phyloP scores from a whole-genome alignment of 148 eudicot genomes.

The Dianthus caryophyllus region DNA sequence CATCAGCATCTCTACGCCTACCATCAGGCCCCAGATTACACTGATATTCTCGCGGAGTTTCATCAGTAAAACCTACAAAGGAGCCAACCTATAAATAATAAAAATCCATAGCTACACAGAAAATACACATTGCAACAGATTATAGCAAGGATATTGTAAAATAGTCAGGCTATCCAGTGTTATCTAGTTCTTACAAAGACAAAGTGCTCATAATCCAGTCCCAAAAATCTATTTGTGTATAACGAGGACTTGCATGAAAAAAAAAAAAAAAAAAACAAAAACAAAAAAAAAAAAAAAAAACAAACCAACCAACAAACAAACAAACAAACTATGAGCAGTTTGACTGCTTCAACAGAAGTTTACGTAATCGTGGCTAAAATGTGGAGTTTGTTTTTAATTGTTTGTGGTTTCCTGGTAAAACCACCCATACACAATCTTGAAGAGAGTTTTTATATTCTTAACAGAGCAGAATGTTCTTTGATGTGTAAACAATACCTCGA shows the following conservation, averaged over 20 bases:
- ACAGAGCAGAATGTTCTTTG: background rate
- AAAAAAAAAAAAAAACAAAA: too few relatives aligned
- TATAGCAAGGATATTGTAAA: background rate
- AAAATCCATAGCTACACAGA: background rate
- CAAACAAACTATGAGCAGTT: background rate
- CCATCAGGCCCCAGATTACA: conserved; percentile 97
- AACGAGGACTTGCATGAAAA: too few relatives aligned
- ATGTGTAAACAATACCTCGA: background rate
- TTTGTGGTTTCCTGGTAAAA: background rate
- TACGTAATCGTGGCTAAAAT: background rate
- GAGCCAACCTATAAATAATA: background rate
- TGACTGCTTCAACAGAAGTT: background rate
- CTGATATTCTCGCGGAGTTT: conserved; percentile 96
- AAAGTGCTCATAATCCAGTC: background rate
- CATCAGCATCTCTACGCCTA: conserved; percentile 98
- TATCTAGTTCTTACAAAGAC: background rate
- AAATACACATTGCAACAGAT: background rate
- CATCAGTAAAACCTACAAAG: conserved; percentile 83
- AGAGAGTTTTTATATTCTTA: background rate
- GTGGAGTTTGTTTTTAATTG: background rate
- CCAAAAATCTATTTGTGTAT: too few relatives aligned
- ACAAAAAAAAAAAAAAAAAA: too few relatives aligned
- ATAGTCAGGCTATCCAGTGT: background rate
- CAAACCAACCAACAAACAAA: too few relatives aligned
- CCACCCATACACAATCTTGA: background rate